Base-by-base conservation (phyloP, 352 stramenopile species). In the Phytopythium mirpurense region DNA sequence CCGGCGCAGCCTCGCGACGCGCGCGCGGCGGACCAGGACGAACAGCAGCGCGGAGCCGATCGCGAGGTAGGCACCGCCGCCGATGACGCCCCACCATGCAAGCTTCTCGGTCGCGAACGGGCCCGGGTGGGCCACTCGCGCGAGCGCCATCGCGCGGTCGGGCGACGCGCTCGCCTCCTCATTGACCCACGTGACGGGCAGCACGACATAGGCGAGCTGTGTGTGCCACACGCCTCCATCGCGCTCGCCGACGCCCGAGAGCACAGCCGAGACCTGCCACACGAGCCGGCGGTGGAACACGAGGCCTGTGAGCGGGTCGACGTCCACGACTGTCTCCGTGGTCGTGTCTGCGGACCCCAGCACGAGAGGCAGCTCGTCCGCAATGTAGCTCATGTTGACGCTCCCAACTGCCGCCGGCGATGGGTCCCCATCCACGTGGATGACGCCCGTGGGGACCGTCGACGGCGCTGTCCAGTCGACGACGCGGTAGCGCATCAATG, bases 361-460 rank as follows among this genome's bases (percentile, higher is more conserved):
- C 0, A 72, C 35, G 1, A 83, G 31, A 1, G 60, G 63, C n/a
- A 88, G 54, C n/a, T 71, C 68, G 27, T 83, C 60, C 3, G 67
- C 59, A 5, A 83, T 54, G 19, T 63, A 60, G 16, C 68, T 86
- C 59, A 86, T 40, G 41, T 88, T 88, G 27, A 86, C 44, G 16
- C 44, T 50, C 6, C 36, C 18, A 10, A 62, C 44, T 32, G 19
- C 3, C 21, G 8, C 10, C 19, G 24, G 11, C 11, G 51, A 18
- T 21, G 27, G 43, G 16, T 11, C 29, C 16, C 50, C 34, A 7
- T 29, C 21, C 5, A 19, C 40, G 2, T 29, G 19, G 10, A 37
- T 18, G 36, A 51, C 2, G 49, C 37, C 9, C 80, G 18, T 19
- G 72, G 72, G 68, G 18, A 84, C 52, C 12, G 32, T 63, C 4